Evolutionary conservation across 768 basidiomycete genomes (phyloP), one percentile per base, ranked within the genome.

Genomic region (Lactarius akahatsu): DNA sequence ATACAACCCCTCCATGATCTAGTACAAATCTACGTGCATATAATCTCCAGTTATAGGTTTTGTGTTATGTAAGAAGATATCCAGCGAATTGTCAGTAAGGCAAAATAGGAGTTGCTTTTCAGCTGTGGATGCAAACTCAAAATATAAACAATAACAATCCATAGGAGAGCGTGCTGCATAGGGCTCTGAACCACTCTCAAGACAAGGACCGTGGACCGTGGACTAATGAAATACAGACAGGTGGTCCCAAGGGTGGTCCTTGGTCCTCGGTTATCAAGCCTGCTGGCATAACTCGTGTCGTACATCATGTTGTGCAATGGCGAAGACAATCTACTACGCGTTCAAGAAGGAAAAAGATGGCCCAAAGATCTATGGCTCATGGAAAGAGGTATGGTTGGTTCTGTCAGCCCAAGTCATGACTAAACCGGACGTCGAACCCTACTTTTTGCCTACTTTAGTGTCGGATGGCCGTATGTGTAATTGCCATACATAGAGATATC

Each of bases 291-390:
- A 30, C 32, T 32, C 8, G 6, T 18, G 6, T 13, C 18, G 5
- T 23, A 5, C 23, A 11, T 23, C 8, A 64, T 28, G 45, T n/a
- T n/a, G n/a, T 45, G 13, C 11, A 11, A 79, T 79, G 75, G 70
- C 74, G 23, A 78, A 76, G 57, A 68, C 74, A 45, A 87, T 86
- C 68, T 87, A 76, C 67, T 90, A 89, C 61, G 89, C 88, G 3
- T 87, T 90, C 1, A 76, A 78, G 43, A 74, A 80, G 47, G 89
- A 88, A 2, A 77, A 85, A 28, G 77, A 82, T 65, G 88, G 86
- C 2, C 82, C 85, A 0, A 80, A 77, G 43, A 81, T 90, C n/a
- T 89, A 86, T 59, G 71, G 74, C 1, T 80, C 77, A 15, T 90
- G 89, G 89, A 79, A 82, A 30, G 83, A 88, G 77, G 88, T 85